phyloP scores from a whole-genome alignment of 768 basidiomycete genomes.

The Boletus reticuloceps region DNA sequence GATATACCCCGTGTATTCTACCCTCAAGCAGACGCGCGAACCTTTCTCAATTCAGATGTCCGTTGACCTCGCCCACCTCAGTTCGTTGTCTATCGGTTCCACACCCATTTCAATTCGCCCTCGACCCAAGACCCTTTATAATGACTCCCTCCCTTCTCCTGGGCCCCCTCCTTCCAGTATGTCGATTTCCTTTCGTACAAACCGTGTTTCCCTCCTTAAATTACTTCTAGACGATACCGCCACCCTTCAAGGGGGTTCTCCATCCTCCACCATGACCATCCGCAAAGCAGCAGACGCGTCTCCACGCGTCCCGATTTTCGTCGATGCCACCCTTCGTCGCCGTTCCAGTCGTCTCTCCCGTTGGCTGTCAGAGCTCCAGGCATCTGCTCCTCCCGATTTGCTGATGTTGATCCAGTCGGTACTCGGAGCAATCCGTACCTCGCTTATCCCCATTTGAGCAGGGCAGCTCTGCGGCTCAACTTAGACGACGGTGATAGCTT shows the following conservation, averaged over 20 bases:
- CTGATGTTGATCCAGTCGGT: constrained; percentile 24
- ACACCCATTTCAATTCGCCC: constrained; percentile 11
- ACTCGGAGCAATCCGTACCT: constrained; percentile 40
- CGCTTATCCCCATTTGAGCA: constrained; percentile 37
- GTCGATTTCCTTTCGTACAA: constrained; percentile 16
- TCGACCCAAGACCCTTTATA: constrained; percentile 16
- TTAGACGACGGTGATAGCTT: constrained; percentile 34
- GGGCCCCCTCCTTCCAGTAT: constrained; percentile 16
- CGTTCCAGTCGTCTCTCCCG: constrained; percentile 40
- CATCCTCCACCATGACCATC: constrained; percentile 31
- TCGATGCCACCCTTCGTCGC: constrained; percentile 27
- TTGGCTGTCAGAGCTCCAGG: constrained; percentile 45
- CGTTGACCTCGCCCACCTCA: constrained; percentile 18
- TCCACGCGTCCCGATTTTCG: constrained; percentile 6
- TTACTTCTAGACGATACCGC: constrained; percentile 14
- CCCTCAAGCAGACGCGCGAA: background rate
- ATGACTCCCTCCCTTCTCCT: constrained; percentile 13
- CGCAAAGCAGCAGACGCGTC: constrained; percentile 27
- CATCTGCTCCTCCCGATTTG: constrained; percentile 18
- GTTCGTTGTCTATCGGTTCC: constrained; percentile 15
- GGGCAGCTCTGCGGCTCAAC: constrained; percentile 26
- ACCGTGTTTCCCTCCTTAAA: constrained; percentile 36
- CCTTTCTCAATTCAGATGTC: constrained; percentile 19
- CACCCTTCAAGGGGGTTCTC: constrained; percentile 18
- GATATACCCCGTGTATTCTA: constrained; percentile 19